Conservation (phyloP, 2,329 filamentous ascomycete genomes). For the Xylariaceae sp. region DNA sequence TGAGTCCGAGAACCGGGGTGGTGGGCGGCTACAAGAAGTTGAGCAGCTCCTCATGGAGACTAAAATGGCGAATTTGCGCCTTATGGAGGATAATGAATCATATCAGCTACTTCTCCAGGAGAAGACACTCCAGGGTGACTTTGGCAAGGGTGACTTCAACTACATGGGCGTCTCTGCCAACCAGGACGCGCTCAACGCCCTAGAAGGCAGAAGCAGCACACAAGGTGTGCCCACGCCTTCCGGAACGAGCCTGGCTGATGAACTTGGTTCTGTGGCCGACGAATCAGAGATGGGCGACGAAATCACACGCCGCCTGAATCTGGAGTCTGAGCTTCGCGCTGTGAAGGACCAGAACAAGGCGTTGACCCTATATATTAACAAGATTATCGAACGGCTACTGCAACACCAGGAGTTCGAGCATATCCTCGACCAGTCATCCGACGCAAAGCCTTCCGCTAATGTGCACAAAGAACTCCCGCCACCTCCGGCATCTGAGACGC, state of each 20-base stretch:
- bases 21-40: slow-evolving; percentile 81
- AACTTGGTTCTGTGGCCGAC: slow-evolving; percentile 67
- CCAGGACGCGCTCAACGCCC: slow-evolving; percentile 59
- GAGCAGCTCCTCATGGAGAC: slow-evolving; percentile 86
- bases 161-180: slow-evolving; percentile 57
- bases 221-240: slow-evolving; percentile 29
- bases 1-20: slow-evolving; percentile 89
- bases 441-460: slow-evolving; percentile 52
- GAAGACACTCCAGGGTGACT: slow-evolving; percentile 92
- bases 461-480: slow-evolving; percentile 82
- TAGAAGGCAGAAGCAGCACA: slow-evolving; percentile 50
- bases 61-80: slow-evolving; percentile 88
- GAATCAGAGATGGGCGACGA: slow-evolving; percentile 56
- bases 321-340: slow-evolving; percentile 74
- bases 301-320: slow-evolving; percentile 63
- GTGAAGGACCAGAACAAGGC: slow-evolving; percentile 96
- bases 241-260: slow-evolving; percentile 72
- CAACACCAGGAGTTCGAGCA: slow-evolving; percentile 94
- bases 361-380: slow-evolving; percentile 95
- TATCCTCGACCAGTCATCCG: slow-evolving; percentile 77
- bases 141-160: slow-evolving; percentile 77
- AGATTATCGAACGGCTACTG: slow-evolving; percentile 92
- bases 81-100: slow-evolving; percentile 99
- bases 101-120: slow-evolving; percentile 93
- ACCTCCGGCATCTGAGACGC: slow-evolving; percentile 54